Conservation (phyloP, 805 yeast species). For the Suhomyces emberorum region DNA sequence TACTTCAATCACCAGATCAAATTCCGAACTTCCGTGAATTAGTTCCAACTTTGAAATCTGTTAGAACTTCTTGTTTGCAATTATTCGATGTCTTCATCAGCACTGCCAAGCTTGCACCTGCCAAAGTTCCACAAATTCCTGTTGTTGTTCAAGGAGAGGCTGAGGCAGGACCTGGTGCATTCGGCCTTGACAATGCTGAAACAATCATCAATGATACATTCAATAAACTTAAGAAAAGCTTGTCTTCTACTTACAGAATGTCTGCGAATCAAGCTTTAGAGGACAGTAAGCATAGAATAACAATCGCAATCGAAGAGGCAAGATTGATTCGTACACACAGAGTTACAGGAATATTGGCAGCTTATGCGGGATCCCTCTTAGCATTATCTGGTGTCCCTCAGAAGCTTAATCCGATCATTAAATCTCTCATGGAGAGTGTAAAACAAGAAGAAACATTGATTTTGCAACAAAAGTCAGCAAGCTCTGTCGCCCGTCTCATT, state of each 20-base stretch:
- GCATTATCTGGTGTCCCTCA: conserved; percentile 68
- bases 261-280: conserved; percentile 69
- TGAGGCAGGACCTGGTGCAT: conserved; percentile 93
- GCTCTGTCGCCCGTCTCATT: conserved; percentile 63
- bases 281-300: conserved; percentile 70
- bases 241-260: conserved; percentile 70
- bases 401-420: conserved; percentile 83
- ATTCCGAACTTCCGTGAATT: conserved; percentile 73
- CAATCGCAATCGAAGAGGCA: conserved; percentile 67
- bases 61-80: conserved; percentile 84
- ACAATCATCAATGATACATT: conserved; percentile 61
- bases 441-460: conserved; percentile 66
- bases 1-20: conserved; percentile 40
- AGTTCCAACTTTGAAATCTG: conserved; percentile 79
- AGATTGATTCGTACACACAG: conserved; percentile 48
- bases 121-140: conserved; percentile 77
- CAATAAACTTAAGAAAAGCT: conserved; percentile 56
- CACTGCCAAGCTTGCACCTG: conserved; percentile 66
- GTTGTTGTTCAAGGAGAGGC: conserved; percentile 90
- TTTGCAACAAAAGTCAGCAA: conserved; percentile 71
- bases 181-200: conserved; percentile 74
- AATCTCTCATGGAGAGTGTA: conserved; percentile 88
- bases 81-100: conserved; percentile 74
- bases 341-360: conserved; percentile 61
- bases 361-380: conserved; percentile 72